phyloP scores from a whole-genome alignment of 177 flowering plant genomes.

The Tripterygium wilfordii region DNA sequence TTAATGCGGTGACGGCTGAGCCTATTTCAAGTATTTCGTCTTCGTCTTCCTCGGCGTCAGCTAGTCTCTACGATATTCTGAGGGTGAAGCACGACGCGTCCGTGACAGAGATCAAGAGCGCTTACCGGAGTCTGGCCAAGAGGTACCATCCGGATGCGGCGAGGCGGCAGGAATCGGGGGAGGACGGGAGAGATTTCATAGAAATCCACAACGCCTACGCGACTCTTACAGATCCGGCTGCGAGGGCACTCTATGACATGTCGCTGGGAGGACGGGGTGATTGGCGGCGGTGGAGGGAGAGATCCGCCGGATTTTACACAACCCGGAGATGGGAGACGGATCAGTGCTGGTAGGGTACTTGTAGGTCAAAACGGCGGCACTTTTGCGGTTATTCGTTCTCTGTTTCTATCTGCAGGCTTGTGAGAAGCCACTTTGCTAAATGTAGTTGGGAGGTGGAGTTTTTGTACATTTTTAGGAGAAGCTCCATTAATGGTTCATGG shows the following conservation, averaged over 20 bases:
- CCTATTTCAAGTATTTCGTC: no score
- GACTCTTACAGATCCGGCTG: conserved; percentile 70
- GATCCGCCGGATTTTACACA: conserved; percentile 9
- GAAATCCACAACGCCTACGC: conserved; percentile 62
- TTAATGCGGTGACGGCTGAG: no score
- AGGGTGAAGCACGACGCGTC: conserved; percentile 40
- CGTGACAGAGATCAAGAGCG: conserved; percentile 46
- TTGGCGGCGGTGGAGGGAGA: conserved; percentile 4
- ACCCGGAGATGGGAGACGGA: conserved; percentile 71
- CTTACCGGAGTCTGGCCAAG: conserved; percentile 59
- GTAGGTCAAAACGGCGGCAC: not conserved
- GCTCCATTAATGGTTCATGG: not conserved
- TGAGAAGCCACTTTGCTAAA: not conserved
- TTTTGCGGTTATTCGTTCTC: not conserved
- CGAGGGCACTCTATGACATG: conserved; percentile 58
- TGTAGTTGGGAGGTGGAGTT: not conserved
- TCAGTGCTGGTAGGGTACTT: conserved; percentile 60
- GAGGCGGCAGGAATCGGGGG: conserved; percentile 4
- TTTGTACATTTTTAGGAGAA: not conserved
- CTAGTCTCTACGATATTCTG: conserved; percentile 56
- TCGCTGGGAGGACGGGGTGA: conserved; percentile 19
- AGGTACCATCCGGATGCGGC: conserved; percentile 53
- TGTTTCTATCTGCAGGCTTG: not conserved
- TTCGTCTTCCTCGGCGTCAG: no score
- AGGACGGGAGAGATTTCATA: conserved; percentile 60